These are phyloP conservation scores for Chloropicon primus DNA, from an alignment of 139 green algal genomes.

Conservation along the genomic window DNA sequence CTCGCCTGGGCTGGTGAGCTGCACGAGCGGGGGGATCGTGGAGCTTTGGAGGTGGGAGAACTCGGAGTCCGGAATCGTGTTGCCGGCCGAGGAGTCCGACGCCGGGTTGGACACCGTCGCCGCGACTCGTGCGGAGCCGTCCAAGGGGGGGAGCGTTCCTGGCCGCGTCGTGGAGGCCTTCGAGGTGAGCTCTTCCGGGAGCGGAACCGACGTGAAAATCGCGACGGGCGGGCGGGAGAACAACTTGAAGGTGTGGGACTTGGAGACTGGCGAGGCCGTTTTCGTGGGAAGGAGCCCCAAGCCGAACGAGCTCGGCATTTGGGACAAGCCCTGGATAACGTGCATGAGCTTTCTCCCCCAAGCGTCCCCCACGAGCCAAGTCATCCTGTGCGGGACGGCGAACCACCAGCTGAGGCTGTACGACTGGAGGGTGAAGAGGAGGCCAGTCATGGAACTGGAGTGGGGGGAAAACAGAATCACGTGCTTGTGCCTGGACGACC, in stretches of 20 bases:
- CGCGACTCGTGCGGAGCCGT: not conserved
- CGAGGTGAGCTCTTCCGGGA: too few species aligned
- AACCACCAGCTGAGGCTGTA: not conserved
- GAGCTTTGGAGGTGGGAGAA: not conserved
- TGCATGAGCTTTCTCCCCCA: not conserved
- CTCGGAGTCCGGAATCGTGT: too few species aligned
- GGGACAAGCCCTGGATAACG: not conserved
- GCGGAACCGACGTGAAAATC: too few species aligned
- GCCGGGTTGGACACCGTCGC: not conserved
- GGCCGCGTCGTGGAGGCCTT: not conserved
- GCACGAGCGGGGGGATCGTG: not conserved
- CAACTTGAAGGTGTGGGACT: not conserved
- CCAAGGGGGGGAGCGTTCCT: not conserved
- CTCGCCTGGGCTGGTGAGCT: too few species aligned
- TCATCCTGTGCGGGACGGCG: not conserved
- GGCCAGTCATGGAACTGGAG: not conserved
- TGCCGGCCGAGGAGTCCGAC: too few species aligned
- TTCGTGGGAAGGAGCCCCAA: not conserved
- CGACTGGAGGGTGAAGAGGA: not conserved
- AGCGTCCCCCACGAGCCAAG: not conserved
- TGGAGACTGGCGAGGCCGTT: not conserved
- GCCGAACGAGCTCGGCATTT: not conserved
- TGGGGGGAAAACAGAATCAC: not conserved
- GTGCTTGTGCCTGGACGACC: not conserved
- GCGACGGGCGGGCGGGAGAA: not conserved